A percentile compares a stretch with the other conserved stretches of the same genome.
Evolutionary conservation across 139 green algal genomes (phyloP).

Genomic region (Tetraselmis striata): DNA sequence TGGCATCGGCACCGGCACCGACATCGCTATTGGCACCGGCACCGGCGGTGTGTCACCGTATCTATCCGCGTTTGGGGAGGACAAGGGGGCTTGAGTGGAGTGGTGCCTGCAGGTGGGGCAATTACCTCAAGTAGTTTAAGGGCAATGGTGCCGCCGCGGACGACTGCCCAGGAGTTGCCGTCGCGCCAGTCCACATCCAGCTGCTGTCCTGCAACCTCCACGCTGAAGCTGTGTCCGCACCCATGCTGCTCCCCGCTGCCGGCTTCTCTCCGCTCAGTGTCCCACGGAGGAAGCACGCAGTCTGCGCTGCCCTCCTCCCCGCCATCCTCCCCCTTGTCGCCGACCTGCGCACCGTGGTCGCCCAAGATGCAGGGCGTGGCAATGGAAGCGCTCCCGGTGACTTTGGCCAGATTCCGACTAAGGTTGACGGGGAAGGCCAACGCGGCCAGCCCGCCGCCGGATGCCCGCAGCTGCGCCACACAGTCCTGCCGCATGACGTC

Average conservation of each 20-base stretch:
- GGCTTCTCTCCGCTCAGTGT: too few relatives aligned
- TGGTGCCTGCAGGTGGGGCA: not conserved
- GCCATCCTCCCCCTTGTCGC: not conserved
- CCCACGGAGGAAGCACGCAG: too few relatives aligned
- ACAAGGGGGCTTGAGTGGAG: too few relatives aligned
- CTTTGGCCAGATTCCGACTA: not conserved
- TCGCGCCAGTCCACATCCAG: not conserved
- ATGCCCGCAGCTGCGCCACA: not conserved
- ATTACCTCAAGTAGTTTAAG: not conserved
- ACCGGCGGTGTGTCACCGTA: too few relatives aligned
- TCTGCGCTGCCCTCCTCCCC: too few relatives aligned
- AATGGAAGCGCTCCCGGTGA: not conserved
- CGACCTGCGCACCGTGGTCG: not conserved
- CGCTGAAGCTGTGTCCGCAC: not conserved
- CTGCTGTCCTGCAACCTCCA: not conserved
- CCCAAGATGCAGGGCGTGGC: not conserved
- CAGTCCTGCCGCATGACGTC: not conserved
- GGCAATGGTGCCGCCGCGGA: not conserved
- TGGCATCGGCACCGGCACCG: too few relatives aligned
- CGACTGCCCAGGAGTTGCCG: not conserved
- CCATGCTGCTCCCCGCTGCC: not conserved
- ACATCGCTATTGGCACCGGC: too few relatives aligned
- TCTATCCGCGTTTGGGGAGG: too few relatives aligned
- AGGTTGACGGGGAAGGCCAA: not conserved
- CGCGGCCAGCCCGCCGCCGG: not conserved